These are phyloP conservation scores for Turnera subulata DNA, from an alignment of 345 rosid species.

Conservation along the genomic window DNA sequence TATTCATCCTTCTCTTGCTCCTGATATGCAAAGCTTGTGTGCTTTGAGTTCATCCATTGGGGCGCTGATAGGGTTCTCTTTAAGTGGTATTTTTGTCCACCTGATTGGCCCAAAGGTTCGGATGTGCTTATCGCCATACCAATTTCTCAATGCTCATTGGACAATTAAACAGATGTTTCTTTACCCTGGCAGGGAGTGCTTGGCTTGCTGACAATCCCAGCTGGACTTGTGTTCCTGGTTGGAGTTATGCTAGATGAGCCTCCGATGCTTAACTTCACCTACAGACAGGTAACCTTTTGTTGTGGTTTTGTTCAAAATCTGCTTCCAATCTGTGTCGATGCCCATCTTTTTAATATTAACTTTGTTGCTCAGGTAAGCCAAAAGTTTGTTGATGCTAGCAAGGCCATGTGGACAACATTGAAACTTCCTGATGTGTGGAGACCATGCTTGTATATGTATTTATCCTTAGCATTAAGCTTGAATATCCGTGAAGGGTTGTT, in stretches of 20 bases:
- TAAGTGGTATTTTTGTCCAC: conserved; percentile 88
- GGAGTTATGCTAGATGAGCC: conserved; percentile 66
- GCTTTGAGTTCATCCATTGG: conserved; percentile 72
- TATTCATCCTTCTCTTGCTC: conserved; percentile 62
- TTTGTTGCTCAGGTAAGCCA: conserved; percentile 50
- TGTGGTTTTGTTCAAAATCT: conserved; percentile 1
- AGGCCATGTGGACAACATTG: conserved; percentile 80
- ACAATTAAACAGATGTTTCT: conserved; percentile 4
- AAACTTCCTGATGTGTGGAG: conserved; percentile 79
- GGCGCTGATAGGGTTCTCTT: conserved; percentile 63
- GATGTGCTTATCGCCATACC: too few relatives aligned
- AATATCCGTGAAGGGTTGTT: conserved; percentile 87
- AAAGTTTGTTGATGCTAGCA: conserved; percentile 64
- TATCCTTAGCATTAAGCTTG: conserved; percentile 64
- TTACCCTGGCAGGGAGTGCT: conserved; percentile 57
- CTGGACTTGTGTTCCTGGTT: conserved; percentile 51
- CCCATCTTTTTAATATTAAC: conserved; percentile 2
- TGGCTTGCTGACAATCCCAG: conserved; percentile 69
- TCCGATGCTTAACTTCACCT: conserved; percentile 41
- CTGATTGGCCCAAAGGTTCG: conserved; percentile 76
- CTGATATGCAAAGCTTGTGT: conserved; percentile 96
- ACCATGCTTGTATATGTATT: conserved; percentile 82
- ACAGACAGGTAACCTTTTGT: conserved; percentile 49
- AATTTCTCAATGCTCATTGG: not conserved
- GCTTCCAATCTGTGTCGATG: not conserved